phyloP scores from a whole-genome alignment of 495 filamentous ascomycete genomes.

The Podospora conica region DNA sequence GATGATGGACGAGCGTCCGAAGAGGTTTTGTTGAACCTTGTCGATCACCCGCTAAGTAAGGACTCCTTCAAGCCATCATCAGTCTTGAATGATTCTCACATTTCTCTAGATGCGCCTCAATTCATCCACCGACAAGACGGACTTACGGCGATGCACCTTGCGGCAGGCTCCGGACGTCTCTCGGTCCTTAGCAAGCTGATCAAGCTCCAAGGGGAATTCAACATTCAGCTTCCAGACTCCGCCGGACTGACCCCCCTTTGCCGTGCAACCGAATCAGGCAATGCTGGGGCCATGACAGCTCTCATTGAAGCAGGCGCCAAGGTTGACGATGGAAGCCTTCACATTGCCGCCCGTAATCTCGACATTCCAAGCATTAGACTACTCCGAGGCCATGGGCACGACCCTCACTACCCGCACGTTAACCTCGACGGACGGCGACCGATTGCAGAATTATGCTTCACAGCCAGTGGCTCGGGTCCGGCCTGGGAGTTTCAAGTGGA shows the following conservation, averaged over 20 bases:
- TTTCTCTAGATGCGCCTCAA: neutral
- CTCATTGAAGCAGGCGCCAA: neutral
- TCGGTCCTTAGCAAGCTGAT: neutral
- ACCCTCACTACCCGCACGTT: neutral
- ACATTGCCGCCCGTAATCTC: neutral
- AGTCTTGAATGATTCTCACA: neutral
- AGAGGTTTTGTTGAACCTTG: neutral
- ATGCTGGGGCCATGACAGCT: neutral
- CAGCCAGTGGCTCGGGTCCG: neutral
- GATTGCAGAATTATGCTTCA: neutral
- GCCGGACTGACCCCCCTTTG: neutral
- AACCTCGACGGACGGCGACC: neutral
- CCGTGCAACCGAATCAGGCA: neutral
- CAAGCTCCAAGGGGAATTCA: neutral
- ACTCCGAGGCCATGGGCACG: neutral
- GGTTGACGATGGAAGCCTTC: neutral
- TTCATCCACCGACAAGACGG: neutral
- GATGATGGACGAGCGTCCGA: neutral
- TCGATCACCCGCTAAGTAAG: neutral
- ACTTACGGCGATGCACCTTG: neutral
- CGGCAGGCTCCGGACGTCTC: neutral
- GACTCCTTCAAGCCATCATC: neutral
- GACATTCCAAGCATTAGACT: neutral
- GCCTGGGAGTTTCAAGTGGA: neutral
- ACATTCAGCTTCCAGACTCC: neutral